phyloP scores from a whole-genome alignment of 1,284 basidiomycete species.

The Puccinia horiana region DNA sequence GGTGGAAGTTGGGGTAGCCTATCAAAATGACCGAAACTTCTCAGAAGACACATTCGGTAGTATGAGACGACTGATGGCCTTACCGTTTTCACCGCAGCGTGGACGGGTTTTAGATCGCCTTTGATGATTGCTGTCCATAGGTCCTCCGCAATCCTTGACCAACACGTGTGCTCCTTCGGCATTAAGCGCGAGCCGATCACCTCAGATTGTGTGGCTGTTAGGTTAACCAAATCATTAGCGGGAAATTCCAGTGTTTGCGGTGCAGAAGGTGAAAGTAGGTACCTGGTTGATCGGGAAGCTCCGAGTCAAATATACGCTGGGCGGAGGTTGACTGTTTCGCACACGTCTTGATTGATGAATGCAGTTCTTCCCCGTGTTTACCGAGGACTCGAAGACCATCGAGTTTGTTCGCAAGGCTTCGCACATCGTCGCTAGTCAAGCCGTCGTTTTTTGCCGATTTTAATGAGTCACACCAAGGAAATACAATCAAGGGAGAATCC shows the following conservation, averaged over 20 bases:
- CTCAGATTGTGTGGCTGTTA: not conserved
- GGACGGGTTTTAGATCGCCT: constrained; percentile 42
- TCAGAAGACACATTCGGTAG: not conserved
- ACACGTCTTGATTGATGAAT: not conserved
- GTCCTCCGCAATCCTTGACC: constrained; percentile 43
- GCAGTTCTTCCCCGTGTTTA: constrained; percentile 9
- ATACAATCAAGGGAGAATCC: constrained; percentile 47
- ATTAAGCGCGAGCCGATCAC: not conserved
- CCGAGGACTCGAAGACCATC: constrained; percentile 40
- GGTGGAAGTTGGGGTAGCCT: constrained; percentile 46
- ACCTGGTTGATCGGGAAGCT: constrained; percentile 8
- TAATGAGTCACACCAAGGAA: constrained; percentile 40
- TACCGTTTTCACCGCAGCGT: constrained; percentile 43
- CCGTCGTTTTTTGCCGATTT: not conserved
- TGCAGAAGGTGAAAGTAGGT: not conserved
- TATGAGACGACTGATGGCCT: not conserved
- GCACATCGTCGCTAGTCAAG: not conserved
- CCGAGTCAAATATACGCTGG: not conserved
- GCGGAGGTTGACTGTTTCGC: not conserved
- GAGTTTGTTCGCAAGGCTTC: constrained; percentile 22
- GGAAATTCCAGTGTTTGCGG: not conserved
- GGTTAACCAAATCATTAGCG: not conserved
- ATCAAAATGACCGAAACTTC: not conserved
- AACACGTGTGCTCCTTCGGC: not conserved
- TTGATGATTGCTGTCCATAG: constrained; percentile 37